A percentile compares a stretch with the other conserved stretches of the same genome.
Evolutionary conservation across 1,284 basidiomycete species (phyloP).

Genomic region (Golubevia pallescens): DNA sequence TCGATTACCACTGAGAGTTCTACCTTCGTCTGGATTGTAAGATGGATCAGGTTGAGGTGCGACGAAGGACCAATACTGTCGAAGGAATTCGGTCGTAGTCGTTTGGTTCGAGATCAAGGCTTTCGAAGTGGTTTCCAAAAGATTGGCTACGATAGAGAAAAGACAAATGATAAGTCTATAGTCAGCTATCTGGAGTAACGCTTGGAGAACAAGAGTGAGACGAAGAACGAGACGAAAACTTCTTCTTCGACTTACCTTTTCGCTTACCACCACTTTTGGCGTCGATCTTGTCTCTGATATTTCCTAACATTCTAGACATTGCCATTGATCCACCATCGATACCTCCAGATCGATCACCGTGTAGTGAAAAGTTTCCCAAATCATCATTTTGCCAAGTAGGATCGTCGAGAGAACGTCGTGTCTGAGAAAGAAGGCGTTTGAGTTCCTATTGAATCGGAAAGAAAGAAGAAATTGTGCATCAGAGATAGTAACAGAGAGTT

Average conservation of each 20-base stretch:
- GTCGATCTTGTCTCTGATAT: not conserved
- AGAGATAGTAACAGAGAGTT: not conserved
- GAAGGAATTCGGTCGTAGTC: constrained; percentile 53
- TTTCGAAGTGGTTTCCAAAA: constrained; percentile 33
- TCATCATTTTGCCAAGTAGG: not conserved
- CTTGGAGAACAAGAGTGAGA: constrained; percentile 12
- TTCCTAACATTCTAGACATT: not conserved
- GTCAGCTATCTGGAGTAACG: constrained; percentile 4
- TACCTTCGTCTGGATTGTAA: not conserved
- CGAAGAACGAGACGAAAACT: constrained; percentile 1
- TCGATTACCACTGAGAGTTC: not conserved
- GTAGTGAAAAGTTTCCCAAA: not conserved
- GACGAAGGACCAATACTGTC: constrained; percentile 58
- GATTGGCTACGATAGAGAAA: constrained; percentile 7
- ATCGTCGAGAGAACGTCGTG: not conserved
- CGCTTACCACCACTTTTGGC: not conserved
- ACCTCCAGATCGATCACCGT: not conserved
- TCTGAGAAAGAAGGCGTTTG: not conserved
- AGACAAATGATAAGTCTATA: not conserved
- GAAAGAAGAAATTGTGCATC: no score
- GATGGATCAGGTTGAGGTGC: constrained; percentile 22
- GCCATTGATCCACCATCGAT: not conserved
- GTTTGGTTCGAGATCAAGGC: constrained; percentile 36
- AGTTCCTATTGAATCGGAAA: not conserved
- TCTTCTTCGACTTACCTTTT: not conserved